These are phyloP conservation scores for Austroboletus festivus DNA, from an alignment of 768 basidiomycete genomes.

Conservation along the genomic window DNA sequence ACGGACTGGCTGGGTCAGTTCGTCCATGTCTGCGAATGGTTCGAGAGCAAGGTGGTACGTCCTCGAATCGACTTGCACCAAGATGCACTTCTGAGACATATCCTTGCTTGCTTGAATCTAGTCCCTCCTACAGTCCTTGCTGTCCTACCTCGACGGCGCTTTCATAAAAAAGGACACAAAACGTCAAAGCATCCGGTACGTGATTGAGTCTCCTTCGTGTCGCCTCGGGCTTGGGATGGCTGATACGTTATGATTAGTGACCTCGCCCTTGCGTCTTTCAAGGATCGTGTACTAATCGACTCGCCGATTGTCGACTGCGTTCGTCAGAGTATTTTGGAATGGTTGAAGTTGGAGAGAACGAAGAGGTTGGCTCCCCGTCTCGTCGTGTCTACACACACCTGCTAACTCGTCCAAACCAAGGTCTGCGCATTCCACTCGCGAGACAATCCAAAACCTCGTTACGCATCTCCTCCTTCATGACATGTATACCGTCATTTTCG, in stretches of 20 bases:
- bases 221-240: no score
- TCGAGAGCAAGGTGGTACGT: conserved; percentile 57
- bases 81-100: background rate
- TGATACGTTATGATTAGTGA: conserved; percentile 34
- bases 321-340: conserved; percentile 42
- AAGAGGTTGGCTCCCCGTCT: conserved; percentile 23
- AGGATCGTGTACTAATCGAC: conserved; percentile 48
- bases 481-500: conserved; percentile 54
- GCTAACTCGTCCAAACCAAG: conserved; percentile 27
- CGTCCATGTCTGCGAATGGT: conserved; percentile 57
- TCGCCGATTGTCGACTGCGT: conserved; percentile 42
- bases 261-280: conserved; percentile 57
- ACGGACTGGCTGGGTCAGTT: conserved; percentile 60
- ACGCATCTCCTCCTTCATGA: conserved; percentile 53
- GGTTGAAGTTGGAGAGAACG: conserved; percentile 56
- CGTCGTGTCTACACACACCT: background rate
- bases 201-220: background rate
- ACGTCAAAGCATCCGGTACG: conserved; percentile 45
- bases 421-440: conserved; percentile 37
- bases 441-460: conserved; percentile 49
- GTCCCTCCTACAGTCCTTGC: conserved; percentile 57
- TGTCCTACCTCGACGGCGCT: conserved; percentile 70
- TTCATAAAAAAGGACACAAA: conserved; percentile 47
- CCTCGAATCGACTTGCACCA: background rate
- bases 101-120: conserved; percentile 24